These are phyloP conservation scores for Theileria annulata DNA, from an alignment of 169 alveolate species.

Conservation along the genomic window DNA sequence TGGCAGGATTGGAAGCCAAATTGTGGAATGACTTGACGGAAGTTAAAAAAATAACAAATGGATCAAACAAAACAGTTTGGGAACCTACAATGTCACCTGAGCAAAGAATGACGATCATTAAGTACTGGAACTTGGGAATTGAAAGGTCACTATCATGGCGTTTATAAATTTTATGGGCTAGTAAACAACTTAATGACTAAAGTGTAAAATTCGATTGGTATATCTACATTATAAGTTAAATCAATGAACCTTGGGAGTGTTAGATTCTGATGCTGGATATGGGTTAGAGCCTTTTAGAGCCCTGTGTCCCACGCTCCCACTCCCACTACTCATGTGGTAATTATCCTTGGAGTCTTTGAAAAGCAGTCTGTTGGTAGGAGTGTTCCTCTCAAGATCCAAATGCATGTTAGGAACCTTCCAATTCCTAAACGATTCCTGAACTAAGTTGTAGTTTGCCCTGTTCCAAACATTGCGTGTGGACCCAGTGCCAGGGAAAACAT, in stretches of 20 bases:
- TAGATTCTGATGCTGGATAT: background rate
- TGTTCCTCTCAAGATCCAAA: constrained; percentile 5
- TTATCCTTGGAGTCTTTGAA: background rate
- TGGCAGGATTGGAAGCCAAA: constrained; percentile 84
- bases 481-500: background rate
- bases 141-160: constrained; percentile 66
- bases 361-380: background rate
- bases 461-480: background rate
- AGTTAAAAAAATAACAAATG: constrained; percentile 55
- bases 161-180: background rate
- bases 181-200: background rate
- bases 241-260: constrained; percentile 7
- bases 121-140: constrained; percentile 77
- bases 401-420: constrained; percentile 14
- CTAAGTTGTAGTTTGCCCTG: background rate
- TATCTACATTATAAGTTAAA: background rate
- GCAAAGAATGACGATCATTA: constrained; percentile 49
- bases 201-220: background rate
- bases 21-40: constrained; percentile 74
- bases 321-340: constrained; percentile 9
- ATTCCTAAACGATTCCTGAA: constrained; percentile 4
- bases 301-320: constrained; percentile 10
- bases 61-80: constrained; percentile 49
- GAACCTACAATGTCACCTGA: constrained; percentile 54
- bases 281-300: background rate